These are phyloP conservation scores for Sanghuangporus weigelae DNA, from an alignment of 1,284 basidiomycete species.

Conservation along the genomic window DNA sequence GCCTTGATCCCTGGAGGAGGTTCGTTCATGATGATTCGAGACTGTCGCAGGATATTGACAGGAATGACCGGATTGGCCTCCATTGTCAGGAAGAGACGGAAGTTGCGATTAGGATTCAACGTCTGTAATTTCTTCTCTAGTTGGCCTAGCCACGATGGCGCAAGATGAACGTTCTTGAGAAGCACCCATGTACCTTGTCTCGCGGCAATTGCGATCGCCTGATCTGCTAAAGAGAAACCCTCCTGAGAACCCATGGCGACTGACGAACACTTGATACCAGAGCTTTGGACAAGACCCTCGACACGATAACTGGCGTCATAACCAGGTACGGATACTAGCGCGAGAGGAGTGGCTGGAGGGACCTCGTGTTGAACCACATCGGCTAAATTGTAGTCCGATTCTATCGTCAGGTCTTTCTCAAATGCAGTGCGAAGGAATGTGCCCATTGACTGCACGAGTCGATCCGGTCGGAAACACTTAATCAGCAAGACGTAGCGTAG, in stretches of 20 bases:
- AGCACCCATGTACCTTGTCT: constrained; percentile 92
- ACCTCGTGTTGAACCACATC: constrained; percentile 78
- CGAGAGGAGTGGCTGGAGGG: constrained; percentile 77
- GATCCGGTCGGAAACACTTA: constrained; percentile 89
- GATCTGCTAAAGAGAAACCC: constrained; percentile 91
- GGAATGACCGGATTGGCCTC: constrained; percentile 91
- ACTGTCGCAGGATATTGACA: constrained; percentile 92
- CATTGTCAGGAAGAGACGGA: constrained; percentile 96
- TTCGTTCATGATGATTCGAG: constrained; percentile 95
- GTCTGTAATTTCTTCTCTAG: constrained; percentile 96
- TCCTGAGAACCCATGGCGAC: constrained; percentile 99
- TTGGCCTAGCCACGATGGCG: constrained; percentile 90
- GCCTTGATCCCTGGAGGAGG: constrained; percentile 94
- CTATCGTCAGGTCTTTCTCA: constrained; percentile 68
- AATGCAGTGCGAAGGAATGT: constrained; percentile 75
- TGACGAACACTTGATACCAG: constrained; percentile 70
- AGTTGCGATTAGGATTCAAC: constrained; percentile 80
- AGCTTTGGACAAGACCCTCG: constrained; percentile 80
- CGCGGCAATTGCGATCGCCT: constrained; percentile 87
- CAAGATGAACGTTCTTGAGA: constrained; percentile 93
- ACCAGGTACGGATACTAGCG: constrained; percentile 89
- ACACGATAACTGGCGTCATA: constrained; percentile 96
- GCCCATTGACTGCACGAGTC: constrained; percentile 76
- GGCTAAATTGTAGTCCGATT: constrained; percentile 70
- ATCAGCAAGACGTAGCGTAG: constrained; percentile 75